Conservation (phyloP, 371 early-diverging fungal species). For the Rhizopus arrhizus region DNA sequence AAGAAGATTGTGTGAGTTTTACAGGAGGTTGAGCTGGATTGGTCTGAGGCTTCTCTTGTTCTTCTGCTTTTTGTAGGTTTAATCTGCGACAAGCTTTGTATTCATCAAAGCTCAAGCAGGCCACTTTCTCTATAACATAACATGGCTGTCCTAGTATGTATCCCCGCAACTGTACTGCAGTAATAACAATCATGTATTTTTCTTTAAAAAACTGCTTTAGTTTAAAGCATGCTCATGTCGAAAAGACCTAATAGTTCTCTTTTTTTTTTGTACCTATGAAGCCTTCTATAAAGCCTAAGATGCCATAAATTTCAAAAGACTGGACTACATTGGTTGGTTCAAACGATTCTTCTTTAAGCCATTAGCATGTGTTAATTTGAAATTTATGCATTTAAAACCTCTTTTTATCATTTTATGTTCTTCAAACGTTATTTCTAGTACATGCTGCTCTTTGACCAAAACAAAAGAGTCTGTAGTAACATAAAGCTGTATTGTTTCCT, state of each 20-base stretch:
- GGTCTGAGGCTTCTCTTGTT: background rate
- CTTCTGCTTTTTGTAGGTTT: background rate
- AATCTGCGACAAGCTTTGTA: constrained; percentile 30
- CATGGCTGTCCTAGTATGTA: constrained; percentile 48
- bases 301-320: constrained; percentile 40
- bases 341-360: constrained; percentile 15
- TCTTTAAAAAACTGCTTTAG: constrained; percentile 19
- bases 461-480: constrained; percentile 32
- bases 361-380: background rate
- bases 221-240: background rate
- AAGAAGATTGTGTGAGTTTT: constrained; percentile 24
- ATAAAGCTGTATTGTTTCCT: constrained; percentile 25
- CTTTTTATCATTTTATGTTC: constrained; percentile 24
- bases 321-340: constrained; percentile 24
- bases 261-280: constrained; percentile 27
- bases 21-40: constrained; percentile 17
- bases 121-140: constrained; percentile 49
- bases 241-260: background rate
- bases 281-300: constrained; percentile 46
- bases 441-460: constrained; percentile 17
- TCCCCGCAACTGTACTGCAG: constrained; percentile 47
- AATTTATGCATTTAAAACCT: constrained; percentile 21
- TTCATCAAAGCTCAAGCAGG: constrained; percentile 47
- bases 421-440: constrained; percentile 36
- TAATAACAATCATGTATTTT: constrained; percentile 49